A percentile compares a stretch with the other conserved stretches of the same genome.
These are phyloP conservation scores for Penicillium freii DNA, from an alignment of 2,329 filamentous ascomycete species.

Conservation along the genomic window DNA sequence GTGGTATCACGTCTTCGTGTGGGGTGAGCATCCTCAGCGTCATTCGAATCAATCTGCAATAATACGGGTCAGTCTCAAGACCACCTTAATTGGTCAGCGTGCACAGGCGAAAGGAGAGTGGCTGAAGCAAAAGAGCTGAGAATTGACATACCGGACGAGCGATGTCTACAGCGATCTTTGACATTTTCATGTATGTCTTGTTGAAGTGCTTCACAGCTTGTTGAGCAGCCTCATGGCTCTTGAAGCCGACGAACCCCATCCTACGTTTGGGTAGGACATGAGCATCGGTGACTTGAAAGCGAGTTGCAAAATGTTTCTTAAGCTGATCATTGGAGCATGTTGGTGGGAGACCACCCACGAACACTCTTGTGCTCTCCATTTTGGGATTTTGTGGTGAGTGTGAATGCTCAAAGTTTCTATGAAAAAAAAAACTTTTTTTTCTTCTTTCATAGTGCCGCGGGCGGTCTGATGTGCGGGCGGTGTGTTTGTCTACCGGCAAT, in stretches of 20 bases:
- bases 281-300: slow-evolving; percentile 78
- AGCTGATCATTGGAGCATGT: slow-evolving; percentile 82
- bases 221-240: slow-evolving; percentile 72
- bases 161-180: slow-evolving; percentile 84
- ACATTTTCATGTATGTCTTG: slow-evolving; percentile 92
- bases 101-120: slow-evolving; percentile 26
- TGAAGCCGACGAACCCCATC: slow-evolving; percentile 95
- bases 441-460: slow-evolving; percentile 30
- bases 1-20: slow-evolving; percentile 23
- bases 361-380: slow-evolving; percentile 76
- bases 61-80: slow-evolving; percentile 41
- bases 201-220: slow-evolving; percentile 94
- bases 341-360: slow-evolving; percentile 73
- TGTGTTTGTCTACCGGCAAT: slow-evolving; percentile 9
- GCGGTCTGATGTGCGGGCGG: slow-evolving; percentile 33
- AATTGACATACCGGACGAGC: slow-evolving; percentile 68
- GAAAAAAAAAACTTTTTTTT: slow-evolving; percentile 27
- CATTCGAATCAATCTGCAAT: slow-evolving; percentile 42
- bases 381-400: slow-evolving; percentile 29
- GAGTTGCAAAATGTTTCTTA: slow-evolving; percentile 80
- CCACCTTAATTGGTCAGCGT: slow-evolving; percentile 41
- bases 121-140: slow-evolving; percentile 14
- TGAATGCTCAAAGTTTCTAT: slow-evolving; percentile 13
- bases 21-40: slow-evolving; percentile 26
- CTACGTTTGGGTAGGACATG: slow-evolving; percentile 86